Conservation (phyloP, 495 filamentous ascomycete genomes). For the Aspergillus baeticus region DNA sequence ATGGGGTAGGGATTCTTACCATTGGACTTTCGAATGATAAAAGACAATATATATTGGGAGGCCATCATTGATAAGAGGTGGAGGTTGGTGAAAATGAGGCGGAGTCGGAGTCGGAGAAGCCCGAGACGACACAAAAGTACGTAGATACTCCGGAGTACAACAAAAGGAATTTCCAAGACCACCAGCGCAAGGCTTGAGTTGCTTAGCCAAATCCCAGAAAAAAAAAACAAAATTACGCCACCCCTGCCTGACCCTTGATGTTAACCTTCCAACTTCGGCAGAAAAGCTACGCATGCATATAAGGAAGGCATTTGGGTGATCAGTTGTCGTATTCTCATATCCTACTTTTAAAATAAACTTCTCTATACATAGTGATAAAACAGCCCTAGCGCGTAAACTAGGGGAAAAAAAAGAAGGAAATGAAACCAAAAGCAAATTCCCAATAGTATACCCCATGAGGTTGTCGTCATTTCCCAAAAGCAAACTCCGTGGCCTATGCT, state of each 20-base stretch:
- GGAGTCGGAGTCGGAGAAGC: background rate
- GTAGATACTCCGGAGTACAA: background rate
- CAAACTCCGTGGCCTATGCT: slow-evolving; percentile 11
- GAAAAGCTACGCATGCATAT: no score
- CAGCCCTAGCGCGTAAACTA: background rate
- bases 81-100: background rate
- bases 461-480: background rate
- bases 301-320: background rate
- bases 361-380: slow-evolving; percentile 12
- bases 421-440: background rate
- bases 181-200: slow-evolving; percentile 14
- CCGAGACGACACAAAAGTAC: background rate
- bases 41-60: no score
- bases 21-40: background rate
- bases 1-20: background rate
- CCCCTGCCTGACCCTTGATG: no score
- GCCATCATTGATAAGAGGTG: background rate
- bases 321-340: slow-evolving; percentile 15
- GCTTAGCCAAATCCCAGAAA: slow-evolving; percentile 2
- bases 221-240: no score
- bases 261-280: no score
- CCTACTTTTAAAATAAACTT: slow-evolving; percentile 13
- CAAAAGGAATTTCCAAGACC: background rate
- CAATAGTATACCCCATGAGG: background rate
- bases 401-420: background rate